Base-by-base conservation (phyloP, 2,329 filamentous ascomycete genomes). In the Alternaria burnsii region DNA sequence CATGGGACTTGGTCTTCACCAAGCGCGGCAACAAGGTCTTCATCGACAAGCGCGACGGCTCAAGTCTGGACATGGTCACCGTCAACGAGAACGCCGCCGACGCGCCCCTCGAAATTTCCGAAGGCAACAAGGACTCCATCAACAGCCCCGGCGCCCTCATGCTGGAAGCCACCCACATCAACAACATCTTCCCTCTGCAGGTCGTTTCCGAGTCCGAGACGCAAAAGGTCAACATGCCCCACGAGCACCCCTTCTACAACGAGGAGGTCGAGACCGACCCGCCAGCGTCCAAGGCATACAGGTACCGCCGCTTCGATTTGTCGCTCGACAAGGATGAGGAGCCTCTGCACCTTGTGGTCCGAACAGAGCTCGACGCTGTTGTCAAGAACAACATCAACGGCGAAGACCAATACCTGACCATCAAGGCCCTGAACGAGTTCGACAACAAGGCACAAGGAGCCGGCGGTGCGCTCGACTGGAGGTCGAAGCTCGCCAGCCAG, bases 1-100 rank as follows among this genome's bases (percentile, higher is more conserved):
- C 94, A 43, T 99, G 95, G 95, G 95, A 99, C 81, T 90, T 99
- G 73, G 91, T 99, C 77, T 96, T 99, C 76, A 85, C 93, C 65
- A 90, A 92, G 80, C 93, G 96, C 80, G 93, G 91, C 80, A 92
- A 94, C 88, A 97, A 97, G 88, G 89, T 99, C 81, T 99, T 93
- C 88, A 89, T 99, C 69, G 95, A 99, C 87, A 99, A 99, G 89
- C 92, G 95, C 69, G 94, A 97, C 63, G 94, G 94, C 74, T 93
- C 94, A 61, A 92, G 91, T 59, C 88, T 99, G 52, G 95, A 99
- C 82, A 93, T 98, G 88, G 94, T 98, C 63, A 97, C 94, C 1
- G 95, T 99, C 80, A 99, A 99, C 82, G 95, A 99, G 85, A 99
- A 99, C 81, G 95, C 95, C 10, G 91, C 91, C 63, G 95, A 99